Conservation (phyloP, 352 stramenopile genomes). For the Blastocystis sp. region DNA sequence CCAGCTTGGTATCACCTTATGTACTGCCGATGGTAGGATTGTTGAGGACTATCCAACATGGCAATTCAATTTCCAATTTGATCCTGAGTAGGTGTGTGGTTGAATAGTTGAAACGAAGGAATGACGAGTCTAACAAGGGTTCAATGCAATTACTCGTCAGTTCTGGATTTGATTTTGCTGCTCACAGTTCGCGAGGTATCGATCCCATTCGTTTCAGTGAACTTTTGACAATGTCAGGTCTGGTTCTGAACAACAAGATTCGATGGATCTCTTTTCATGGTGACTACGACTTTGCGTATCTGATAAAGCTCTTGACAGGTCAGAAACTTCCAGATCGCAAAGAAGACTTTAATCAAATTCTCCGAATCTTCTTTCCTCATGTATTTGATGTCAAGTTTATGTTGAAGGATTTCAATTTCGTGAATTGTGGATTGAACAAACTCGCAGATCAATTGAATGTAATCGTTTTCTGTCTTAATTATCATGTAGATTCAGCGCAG, state of each 20-base stretch:
- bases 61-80: constrained; percentile 62
- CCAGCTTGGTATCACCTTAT: constrained; percentile 61
- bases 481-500: constrained; percentile 24
- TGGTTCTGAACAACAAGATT: constrained; percentile 54
- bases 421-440: constrained; percentile 37
- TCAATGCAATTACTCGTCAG: constrained; percentile 17
- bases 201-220: constrained; percentile 48
- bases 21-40: constrained; percentile 3
- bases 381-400: constrained; percentile 61
- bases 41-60: constrained; percentile 43
- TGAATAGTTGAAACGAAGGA: constrained; percentile 8
- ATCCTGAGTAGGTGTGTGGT: constrained; percentile 1
- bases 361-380: constrained; percentile 58
- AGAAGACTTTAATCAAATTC: constrained; percentile 27
- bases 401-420: not conserved
- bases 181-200: not conserved
- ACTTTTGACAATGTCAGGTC: constrained; percentile 56
- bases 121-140: constrained; percentile 31
- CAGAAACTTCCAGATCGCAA: constrained; percentile 20
- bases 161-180: constrained; percentile 40
- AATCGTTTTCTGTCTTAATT: not conserved
- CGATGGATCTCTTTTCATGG: constrained; percentile 62
- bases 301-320: constrained; percentile 46
- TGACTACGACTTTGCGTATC: constrained; percentile 60
- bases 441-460: constrained; percentile 58